Evolutionary conservation across 768 basidiomycete species (phyloP).

Genomic region (Austroboletus eburneus): DNA sequence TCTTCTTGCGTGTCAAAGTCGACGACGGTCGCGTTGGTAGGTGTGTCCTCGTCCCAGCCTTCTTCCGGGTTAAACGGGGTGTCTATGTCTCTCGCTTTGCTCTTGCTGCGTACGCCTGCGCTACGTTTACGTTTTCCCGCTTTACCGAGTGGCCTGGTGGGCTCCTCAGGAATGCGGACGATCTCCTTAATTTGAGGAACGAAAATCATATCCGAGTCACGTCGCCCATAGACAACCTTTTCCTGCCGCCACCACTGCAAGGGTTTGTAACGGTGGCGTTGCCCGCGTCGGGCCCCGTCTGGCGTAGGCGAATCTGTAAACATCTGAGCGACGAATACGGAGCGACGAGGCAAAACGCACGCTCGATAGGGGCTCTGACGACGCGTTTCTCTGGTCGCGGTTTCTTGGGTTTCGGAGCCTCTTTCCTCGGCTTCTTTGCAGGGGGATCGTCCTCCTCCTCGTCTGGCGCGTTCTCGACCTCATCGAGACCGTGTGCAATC

Average conservation of each 20-base stretch:
- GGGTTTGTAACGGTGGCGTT: slow-evolving; percentile 64
- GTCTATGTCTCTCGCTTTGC: slow-evolving; percentile 28
- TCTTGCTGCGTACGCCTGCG: slow-evolving; percentile 32
- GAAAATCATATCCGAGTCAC: slow-evolving; percentile 44
- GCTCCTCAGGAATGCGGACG: slow-evolving; percentile 50
- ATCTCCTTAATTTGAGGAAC: slow-evolving; percentile 70
- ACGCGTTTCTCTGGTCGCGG: slow-evolving; percentile 22
- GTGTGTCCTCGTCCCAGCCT: slow-evolving; percentile 85
- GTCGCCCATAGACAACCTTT: slow-evolving; percentile 75
- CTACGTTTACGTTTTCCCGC: slow-evolving; percentile 35
- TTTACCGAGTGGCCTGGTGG: slow-evolving; percentile 44
- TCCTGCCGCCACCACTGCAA: slow-evolving; percentile 94
- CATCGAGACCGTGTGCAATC: slow-evolving; percentile 39
- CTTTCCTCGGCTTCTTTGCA: slow-evolving; percentile 27
- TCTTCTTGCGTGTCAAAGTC: slow-evolving; percentile 62
- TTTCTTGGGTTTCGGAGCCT: slow-evolving; percentile 26
- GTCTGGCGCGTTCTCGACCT: slow-evolving; percentile 49
- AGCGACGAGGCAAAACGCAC: slow-evolving; percentile 13
- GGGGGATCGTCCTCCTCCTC: slow-evolving; percentile 35
- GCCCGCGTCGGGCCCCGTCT: slow-evolving; percentile 64
- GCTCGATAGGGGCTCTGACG: slow-evolving; percentile 15
- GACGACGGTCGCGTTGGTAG: slow-evolving; percentile 59
- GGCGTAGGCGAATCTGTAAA: slow-evolving; percentile 24
- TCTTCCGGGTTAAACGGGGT: slow-evolving; percentile 48
- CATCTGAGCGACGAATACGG: slow-evolving; percentile 5